Conservation (phyloP, 1,139 yeast genomes). For the Suhomyces ambrosiae region DNA sequence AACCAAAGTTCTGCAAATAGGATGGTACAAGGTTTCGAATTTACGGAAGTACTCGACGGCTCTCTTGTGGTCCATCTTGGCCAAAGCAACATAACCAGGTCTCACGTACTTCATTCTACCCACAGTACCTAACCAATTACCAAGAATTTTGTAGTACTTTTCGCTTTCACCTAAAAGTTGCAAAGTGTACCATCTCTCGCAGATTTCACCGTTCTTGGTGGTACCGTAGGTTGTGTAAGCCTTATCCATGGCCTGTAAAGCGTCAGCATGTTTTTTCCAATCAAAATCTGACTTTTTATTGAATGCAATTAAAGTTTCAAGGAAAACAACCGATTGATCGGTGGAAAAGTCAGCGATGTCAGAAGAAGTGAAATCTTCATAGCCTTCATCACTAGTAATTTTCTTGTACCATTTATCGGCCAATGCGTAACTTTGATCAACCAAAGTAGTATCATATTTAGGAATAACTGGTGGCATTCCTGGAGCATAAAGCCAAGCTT, state of each 20-base stretch:
- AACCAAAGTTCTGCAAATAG: constrained; percentile 80
- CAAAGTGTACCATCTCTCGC: constrained; percentile 74
- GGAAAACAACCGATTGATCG: constrained; percentile 75
- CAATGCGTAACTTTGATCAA: constrained; percentile 67
- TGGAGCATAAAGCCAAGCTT: constrained; percentile 74
- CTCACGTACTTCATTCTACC: constrained; percentile 96
- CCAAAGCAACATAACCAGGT: constrained; percentile 73
- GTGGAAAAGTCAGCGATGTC: constrained; percentile 66
- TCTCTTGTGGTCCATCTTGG: constrained; percentile 61
- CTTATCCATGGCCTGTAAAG: constrained; percentile 44
- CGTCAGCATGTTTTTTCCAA: constrained; percentile 42
- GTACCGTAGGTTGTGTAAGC: constrained; percentile 47
- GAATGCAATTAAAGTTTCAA: constrained; percentile 59
- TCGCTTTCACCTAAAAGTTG: constrained; percentile 53
- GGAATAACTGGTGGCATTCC: constrained; percentile 88
- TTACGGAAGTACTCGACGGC: constrained; percentile 67
- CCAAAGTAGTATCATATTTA: constrained; percentile 73
- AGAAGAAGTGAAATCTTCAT: constrained; percentile 22
- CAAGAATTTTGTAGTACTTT: constrained; percentile 53
- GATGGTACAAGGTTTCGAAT: constrained; percentile 69
- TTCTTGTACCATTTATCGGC: constrained; percentile 65
- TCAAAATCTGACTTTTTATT: constrained; percentile 33
- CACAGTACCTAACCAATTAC: constrained; percentile 85
- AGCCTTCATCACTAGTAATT: constrained; percentile 15
- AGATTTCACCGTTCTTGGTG: constrained; percentile 77